A percentile compares a stretch with the other conserved stretches of the same genome.
Conservation (phyloP, 768 basidiomycete genomes). For the Lyophyllum shimeji region DNA sequence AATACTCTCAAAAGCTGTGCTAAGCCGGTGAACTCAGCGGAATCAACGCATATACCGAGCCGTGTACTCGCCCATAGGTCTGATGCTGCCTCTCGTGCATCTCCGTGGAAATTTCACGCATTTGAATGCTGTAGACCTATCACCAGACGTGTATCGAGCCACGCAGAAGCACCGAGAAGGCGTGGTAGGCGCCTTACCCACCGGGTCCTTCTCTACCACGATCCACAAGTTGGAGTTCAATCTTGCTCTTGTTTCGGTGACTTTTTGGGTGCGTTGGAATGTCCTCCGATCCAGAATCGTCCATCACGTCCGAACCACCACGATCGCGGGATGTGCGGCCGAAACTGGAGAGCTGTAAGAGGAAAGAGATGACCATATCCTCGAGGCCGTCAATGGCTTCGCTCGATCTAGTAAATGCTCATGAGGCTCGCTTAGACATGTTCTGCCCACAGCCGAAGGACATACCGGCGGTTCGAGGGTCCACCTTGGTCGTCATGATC, state of each 20-base stretch:
- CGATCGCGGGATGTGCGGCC: constrained; percentile 12
- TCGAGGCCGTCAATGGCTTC: constrained; percentile 30
- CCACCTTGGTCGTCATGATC: not conserved
- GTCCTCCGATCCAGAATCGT: constrained; percentile 14
- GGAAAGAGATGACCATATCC: constrained; percentile 34
- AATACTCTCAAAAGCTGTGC: constrained; percentile 70
- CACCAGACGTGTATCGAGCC: constrained; percentile 9
- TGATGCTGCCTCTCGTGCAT: constrained; percentile 34
- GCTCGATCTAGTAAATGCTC: constrained; percentile 7
- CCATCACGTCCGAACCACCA: not conserved
- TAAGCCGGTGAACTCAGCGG: constrained; percentile 24
- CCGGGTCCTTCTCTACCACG: constrained; percentile 25
- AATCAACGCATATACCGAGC: constrained; percentile 2
- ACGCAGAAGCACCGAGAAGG: not conserved
- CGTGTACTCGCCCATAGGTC: constrained; percentile 36
- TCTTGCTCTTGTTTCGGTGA: constrained; percentile 23
- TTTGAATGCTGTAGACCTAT: constrained; percentile 14
- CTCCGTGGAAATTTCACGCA: constrained; percentile 35
- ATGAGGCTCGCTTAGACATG: not conserved
- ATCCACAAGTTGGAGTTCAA: constrained; percentile 34
- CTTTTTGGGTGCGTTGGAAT: constrained; percentile 2
- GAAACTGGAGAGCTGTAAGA: constrained; percentile 32
- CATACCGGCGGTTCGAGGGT: not conserved
- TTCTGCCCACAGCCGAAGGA: not conserved
- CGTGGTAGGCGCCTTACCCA: constrained; percentile 22